phyloP scores from a whole-genome alignment of 1,284 basidiomycete species.

The Cerioporus squamosus region DNA sequence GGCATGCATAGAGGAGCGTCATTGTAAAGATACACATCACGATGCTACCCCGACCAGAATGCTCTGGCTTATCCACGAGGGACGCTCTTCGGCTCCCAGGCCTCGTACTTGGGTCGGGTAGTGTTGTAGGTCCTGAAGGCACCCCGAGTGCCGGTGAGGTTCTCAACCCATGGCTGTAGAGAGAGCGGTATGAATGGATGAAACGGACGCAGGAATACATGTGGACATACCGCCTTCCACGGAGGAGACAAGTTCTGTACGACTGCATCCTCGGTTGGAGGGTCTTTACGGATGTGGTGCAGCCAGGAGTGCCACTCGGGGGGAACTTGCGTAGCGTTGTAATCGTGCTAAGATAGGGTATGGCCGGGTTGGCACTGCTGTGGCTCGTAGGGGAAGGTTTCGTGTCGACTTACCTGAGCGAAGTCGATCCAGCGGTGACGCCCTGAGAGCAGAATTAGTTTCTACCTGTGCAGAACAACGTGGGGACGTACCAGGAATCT shows the following conservation, averaged over 20 bases:
- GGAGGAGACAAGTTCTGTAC: constrained; percentile 70
- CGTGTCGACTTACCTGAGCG: constrained; percentile 61
- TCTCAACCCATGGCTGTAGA: constrained; percentile 81
- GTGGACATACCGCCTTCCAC: constrained; percentile 80
- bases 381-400: too few relatives aligned
- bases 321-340: constrained; percentile 88
- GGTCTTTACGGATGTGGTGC: constrained; percentile 83
- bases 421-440: constrained; percentile 95
- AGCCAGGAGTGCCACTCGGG: constrained; percentile 97
- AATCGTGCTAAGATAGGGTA: constrained; percentile 64
- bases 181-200: not conserved
- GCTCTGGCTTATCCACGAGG: constrained; percentile 44
- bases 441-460: constrained; percentile 48
- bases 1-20: constrained; percentile 10
- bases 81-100: constrained; percentile 82
- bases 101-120: constrained; percentile 75
- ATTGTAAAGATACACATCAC: constrained; percentile 6
- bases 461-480: not conserved
- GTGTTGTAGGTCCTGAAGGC: constrained; percentile 91
- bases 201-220: not conserved
- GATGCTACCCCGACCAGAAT: not conserved
- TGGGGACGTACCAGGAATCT: constrained; percentile 72
- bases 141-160: constrained; percentile 89
- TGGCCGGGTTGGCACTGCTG: not conserved
- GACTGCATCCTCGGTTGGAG: constrained; percentile 77